Base-by-base conservation (phyloP, 192 early-diverging fungal species). In the Umbelopsis ramanniana region DNA sequence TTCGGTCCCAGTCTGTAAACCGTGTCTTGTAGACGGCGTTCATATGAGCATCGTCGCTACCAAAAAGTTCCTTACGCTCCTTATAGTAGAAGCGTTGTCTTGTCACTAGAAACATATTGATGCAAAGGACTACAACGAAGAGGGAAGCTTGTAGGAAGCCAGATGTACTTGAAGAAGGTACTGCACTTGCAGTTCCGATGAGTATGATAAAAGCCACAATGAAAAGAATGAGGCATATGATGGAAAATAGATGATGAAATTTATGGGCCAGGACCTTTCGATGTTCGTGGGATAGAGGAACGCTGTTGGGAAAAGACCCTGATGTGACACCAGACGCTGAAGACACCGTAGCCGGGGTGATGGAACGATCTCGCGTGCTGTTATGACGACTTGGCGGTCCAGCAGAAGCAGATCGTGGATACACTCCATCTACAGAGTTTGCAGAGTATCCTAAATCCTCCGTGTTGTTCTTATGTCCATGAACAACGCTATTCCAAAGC, bases 71-170 rank as follows among this genome's bases (percentile, higher is more conserved):
- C 35, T 74, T 74, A 14, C 79, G 69, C 15, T 76, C 50, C 23
- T 50, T 70, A 43, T 81, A 77, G 17, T 81, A 81, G 23, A 73
- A 76, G 0, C 75, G 69, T 45, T 81, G 79, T 9, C 76, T 57
- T 9, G 79, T 81, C 46, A 74, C 72, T 2, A 81, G 37, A 35
- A 77, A 81, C 15, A 81, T 60, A 24, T 81, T 81, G 73, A 76
- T 81, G n/a, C 68, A 81, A 8, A 81, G 69, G 1, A 81, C 75
- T 23, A 77, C 53, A 6, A 76, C 73, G 46, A 81, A 81, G 6
- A 77, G 48, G 3, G 68, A 52, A 6, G 79, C 69, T 26, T 74
- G 73, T 11, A 81, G 50, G 15, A 75, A 38, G 6, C 21, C 19
- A 4, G 52, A 40, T 14, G 71, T 72, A 10, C 52, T 69, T 19